These are phyloP conservation scores for Brettanomyces sp. DNA, from an alignment of 805 yeast species.

Conservation along the genomic window DNA sequence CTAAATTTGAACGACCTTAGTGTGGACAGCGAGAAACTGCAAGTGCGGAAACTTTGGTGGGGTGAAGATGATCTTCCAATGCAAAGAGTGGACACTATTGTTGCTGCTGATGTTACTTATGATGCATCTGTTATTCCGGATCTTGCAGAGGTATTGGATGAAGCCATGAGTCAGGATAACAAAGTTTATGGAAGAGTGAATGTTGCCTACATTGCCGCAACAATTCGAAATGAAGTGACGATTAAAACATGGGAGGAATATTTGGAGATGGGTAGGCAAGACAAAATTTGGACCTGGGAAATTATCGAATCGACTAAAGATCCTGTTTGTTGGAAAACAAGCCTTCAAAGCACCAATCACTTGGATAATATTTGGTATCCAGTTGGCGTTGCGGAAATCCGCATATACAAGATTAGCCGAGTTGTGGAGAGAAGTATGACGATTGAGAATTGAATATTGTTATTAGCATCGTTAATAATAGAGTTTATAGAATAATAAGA, in stretches of 20 bases:
- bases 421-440: no score
- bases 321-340: background rate
- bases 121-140: slow-evolving; percentile 52
- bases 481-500: no score
- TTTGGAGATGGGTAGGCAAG: slow-evolving; percentile 20
- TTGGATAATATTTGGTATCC: slow-evolving; percentile 13
- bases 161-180: slow-evolving; percentile 20
- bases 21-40: slow-evolving; percentile 8
- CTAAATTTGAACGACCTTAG: slow-evolving; percentile 33
- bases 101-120: slow-evolving; percentile 88
- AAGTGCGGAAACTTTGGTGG: slow-evolving; percentile 51
- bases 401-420: slow-evolving; percentile 2
- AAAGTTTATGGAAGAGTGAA: slow-evolving; percentile 10
- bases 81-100: slow-evolving; percentile 34
- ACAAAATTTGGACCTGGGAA: slow-evolving; percentile 20
- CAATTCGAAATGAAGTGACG: slow-evolving; percentile 57
- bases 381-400: slow-evolving; percentile 15
- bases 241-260: slow-evolving; percentile 31
- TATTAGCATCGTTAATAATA: no score
- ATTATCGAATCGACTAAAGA: slow-evolving; percentile 6
- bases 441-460: no score
- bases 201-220: slow-evolving; percentile 49
- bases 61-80: slow-evolving; percentile 34
- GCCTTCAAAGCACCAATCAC: background rate
- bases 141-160: slow-evolving; percentile 41